Evolutionary conservation across 495 filamentous ascomycete genomes (phyloP), one percentile per base, ranked within the genome.

Genomic region (Halenospora varia): DNA sequence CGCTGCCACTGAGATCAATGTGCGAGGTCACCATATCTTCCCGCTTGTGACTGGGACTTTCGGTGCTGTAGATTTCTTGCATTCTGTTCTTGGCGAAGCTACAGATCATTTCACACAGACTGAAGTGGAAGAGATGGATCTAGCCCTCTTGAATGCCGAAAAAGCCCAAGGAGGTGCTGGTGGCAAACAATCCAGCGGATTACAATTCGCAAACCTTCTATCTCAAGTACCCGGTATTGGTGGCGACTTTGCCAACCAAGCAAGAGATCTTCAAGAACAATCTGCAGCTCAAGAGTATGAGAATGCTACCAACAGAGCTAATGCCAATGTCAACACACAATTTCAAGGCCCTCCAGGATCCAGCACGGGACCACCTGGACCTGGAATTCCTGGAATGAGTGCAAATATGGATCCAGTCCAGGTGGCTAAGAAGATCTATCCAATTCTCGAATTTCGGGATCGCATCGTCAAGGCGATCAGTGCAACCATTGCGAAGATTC

Each of bases 51-150:
- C 94, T 10, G 92, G 91, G 29, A 81, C 78, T 2, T 95, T 98
- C 71, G 94, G 94, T 17, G 91, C 85, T 61, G 93, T 97, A 6
- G 88, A 92, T 63, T 68, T 68, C 49, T 39, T 68, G 66, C 94
- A 98, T 70, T 96, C 90, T 0, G 91, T 98, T n/a, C 77, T 97
- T 8, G 94, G 94, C 35, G 94, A 98, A 68, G 93, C 92, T 20
- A 95, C 84, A 18, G 94, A 98, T 66, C 91, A 96, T 66, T 92
- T 98, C 71, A 92, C 92, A 3, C 94, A 97, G 68, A 89, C 89
- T 15, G 94, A 98, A 71, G 84, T 98, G 49, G 89, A 96, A 46
- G 85, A 97, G 67, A 83, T 97, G 68, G 86, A 97, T 63, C 71
- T 62, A 18, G 88, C 86, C 9, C 82, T 98, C 23, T 75, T 80